Conservation (phyloP, 2,329 filamentous ascomycete genomes). For the Fusarium siculi region DNA sequence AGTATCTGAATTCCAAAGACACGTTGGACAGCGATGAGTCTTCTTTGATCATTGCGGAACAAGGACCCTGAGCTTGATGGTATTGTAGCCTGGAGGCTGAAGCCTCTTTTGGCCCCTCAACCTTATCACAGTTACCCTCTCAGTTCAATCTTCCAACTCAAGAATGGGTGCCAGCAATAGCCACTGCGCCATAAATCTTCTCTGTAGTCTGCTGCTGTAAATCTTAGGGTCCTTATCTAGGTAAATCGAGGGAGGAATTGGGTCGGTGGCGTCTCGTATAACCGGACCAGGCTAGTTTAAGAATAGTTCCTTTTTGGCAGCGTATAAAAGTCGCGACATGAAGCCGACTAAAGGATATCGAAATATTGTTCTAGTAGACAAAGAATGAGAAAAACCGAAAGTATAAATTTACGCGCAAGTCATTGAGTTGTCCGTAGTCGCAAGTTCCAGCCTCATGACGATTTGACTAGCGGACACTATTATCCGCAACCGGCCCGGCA, state of each 20-base stretch:
- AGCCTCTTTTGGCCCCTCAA: no score
- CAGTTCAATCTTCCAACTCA: accelerated
- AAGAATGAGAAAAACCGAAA: no score
- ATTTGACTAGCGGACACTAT: not conserved
- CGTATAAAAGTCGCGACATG: no score
- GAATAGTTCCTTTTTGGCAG: not conserved
- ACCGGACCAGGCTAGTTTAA: not conserved
- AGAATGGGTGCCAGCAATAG: not conserved
- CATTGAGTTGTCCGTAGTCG: not conserved
- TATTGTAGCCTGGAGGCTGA: no score
- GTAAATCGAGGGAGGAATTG: accelerated
- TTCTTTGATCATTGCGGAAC: no score
- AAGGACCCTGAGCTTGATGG: accelerated
- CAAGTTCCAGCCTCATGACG: not conserved
- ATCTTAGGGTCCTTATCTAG: accelerated
- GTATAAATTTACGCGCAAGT: not conserved
- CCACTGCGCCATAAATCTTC: accelerated
- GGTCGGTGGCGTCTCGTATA: not conserved
- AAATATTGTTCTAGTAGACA: no score
- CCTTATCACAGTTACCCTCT: not conserved
- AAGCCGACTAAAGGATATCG: no score
- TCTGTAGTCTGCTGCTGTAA: not conserved
- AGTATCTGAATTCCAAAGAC: accelerated
- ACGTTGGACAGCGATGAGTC: not conserved
- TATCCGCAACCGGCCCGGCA: not conserved